A percentile compares a stretch with the other conserved stretches of the same genome.
phyloP scores from a whole-genome alignment of 148 eudicot genomes.

The Fagopyrum esculentum region DNA sequence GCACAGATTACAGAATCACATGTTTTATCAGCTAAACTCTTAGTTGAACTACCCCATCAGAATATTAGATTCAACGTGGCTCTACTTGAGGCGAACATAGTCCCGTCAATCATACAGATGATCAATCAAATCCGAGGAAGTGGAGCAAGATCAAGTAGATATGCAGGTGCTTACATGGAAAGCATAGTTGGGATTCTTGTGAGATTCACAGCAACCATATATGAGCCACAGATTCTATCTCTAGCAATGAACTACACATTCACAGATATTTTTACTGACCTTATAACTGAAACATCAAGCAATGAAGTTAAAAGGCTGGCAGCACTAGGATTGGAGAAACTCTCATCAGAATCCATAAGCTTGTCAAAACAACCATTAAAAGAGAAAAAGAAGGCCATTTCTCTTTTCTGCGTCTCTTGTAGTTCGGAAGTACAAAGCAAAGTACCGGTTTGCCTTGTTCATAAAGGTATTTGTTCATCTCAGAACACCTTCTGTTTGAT shows the following conservation, averaged over 20 bases:
- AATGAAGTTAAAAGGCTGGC: constrained; percentile 55
- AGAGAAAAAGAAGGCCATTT: neutral
- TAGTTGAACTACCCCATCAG: constrained; percentile 74
- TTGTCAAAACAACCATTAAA: constrained; percentile 45
- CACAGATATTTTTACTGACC: constrained; percentile 45
- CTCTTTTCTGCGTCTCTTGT: neutral
- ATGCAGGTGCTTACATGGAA: constrained; percentile 42
- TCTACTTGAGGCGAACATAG: constrained; percentile 36
- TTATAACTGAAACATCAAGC: constrained; percentile 47
- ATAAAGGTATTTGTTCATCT: constrained; percentile 5
- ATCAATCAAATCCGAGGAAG: constrained; percentile 36
- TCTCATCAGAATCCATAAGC: constrained; percentile 47
- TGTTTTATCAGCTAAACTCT: constrained; percentile 52
- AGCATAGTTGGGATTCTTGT: constrained; percentile 76
- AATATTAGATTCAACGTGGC: constrained; percentile 58
- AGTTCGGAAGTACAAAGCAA: neutral
- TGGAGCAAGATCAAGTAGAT: constrained; percentile 41
- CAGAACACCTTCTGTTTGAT: constrained; percentile 12
- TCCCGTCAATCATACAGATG: constrained; percentile 37
- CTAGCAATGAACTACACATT: constrained; percentile 41
- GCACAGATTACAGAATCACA: constrained; percentile 50
- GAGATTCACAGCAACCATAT: constrained; percentile 68
- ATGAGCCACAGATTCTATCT: constrained; percentile 46
- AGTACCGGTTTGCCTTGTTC: constrained; percentile 4
- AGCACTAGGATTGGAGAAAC: constrained; percentile 63